Base-by-base conservation (phyloP, 2,329 filamentous ascomycete species). In the Claviceps arundinis region DNA sequence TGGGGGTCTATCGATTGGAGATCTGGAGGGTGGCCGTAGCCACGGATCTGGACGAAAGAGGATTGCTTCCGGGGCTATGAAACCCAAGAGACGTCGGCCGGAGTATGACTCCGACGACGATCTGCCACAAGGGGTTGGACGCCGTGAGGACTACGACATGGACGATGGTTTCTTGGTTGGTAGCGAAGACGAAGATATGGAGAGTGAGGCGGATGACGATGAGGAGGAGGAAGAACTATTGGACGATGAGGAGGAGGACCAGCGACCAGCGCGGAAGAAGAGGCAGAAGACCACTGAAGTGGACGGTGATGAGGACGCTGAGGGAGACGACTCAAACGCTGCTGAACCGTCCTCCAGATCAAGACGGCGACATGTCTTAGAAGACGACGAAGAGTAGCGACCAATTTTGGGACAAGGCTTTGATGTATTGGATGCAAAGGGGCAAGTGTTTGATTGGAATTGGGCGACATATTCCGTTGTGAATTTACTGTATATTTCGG, bases 41-140 rank as follows among this genome's bases (percentile, higher is more conserved):
- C 70, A 71, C 13, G 72, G 70, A 22, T 68, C 69, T n/a, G 61
- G 70, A 26, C 73, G 78, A 43, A 81, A 81, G 63, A 74, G 77
- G 55, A 73, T 75, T 22, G 69, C 70, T 0, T 68, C 73, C 0
- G 76, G 76, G 11, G 65, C 68, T 13, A 66, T 69, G 34, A 77
- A 76, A 56, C 67, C 70, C 46, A 80, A 78, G 68, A 72, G 74
- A 60, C 73, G 74, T 37, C 73, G 75, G 41, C 72, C 75, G 54
- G 85, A 87, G 58, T 86, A 88, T 55, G 85, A 90, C 60, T 87
- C 87, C 8, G 87, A 89, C 59, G 85, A 88, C 58, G 85, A 87
- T 54, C 73, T 82, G 38, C 79, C 80, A 16, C 75, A 77, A 40
- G 78, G 80, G 37, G 72, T 72, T 46, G 75, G 76, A 37, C 77